These are phyloP conservation scores for Pyrenophora teres DNA, from an alignment of 2,329 filamentous ascomycete species.

Conservation along the genomic window DNA sequence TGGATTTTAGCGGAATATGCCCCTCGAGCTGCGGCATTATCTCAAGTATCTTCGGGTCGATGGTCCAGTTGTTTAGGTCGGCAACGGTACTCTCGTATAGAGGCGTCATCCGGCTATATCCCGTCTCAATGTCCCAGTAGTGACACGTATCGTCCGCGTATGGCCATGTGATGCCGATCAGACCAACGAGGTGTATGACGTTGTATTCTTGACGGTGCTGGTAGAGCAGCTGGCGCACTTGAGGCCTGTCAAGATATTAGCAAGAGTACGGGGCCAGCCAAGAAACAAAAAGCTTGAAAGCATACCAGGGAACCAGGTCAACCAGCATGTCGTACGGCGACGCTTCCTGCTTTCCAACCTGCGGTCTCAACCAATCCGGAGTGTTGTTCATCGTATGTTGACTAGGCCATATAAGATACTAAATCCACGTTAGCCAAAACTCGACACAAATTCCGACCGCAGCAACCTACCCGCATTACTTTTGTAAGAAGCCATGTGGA, in stretches of 20 bases:
- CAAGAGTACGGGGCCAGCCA: not conserved
- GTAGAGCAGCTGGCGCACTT: conserved; percentile 41
- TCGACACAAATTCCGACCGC: not conserved
- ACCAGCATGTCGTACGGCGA: conserved; percentile 41
- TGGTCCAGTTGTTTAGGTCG: conserved; percentile 41
- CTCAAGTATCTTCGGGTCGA: conserved; percentile 43
- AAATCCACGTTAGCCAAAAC: conserved; percentile 13
- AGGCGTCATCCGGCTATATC: conserved; percentile 40
- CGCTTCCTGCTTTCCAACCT: conserved; percentile 35
- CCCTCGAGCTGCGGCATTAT: conserved; percentile 41
- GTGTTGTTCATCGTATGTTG: conserved; percentile 43
- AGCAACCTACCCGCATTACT: conserved; percentile 42
- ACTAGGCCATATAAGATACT: conserved; percentile 47
- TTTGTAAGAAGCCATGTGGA: conserved; percentile 43
- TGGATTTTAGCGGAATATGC: conserved; percentile 33
- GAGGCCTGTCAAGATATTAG: conserved; percentile 36
- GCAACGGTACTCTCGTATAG: conserved; percentile 41
- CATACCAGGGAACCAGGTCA: conserved; percentile 44
- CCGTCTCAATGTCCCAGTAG: conserved; percentile 45
- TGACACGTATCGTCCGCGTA: conserved; percentile 45
- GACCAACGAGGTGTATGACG: conserved; percentile 34
- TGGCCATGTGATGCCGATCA: conserved; percentile 39
- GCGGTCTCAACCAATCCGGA: conserved; percentile 44
- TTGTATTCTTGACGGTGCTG: conserved; percentile 40
- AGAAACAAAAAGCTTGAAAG: not conserved